Conservation (phyloP, 2,329 filamentous ascomycete genomes). For the Orbilia oligospora region DNA sequence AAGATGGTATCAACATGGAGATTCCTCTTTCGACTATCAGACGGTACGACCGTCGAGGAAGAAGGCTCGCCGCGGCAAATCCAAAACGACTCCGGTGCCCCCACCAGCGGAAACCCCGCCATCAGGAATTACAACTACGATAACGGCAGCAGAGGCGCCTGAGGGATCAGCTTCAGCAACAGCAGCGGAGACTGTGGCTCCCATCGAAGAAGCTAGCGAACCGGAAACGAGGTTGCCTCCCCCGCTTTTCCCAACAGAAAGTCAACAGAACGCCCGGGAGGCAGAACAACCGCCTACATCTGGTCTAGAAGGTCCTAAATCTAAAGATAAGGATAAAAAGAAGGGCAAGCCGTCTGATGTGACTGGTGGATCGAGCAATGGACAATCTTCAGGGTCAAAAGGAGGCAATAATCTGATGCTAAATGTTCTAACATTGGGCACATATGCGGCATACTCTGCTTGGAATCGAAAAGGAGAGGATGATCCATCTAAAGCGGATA, state of each 20-base stretch:
- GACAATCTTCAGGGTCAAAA: conserved; percentile 27
- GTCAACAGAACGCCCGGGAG: conserved; percentile 18
- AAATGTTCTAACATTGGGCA: conserved; percentile 64
- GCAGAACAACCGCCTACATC: background rate
- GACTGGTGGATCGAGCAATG: conserved; percentile 31
- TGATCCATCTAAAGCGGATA: conserved; percentile 20
- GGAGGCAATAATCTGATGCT: conserved; percentile 51
- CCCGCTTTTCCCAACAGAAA: conserved; percentile 22
- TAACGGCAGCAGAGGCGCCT: background rate
- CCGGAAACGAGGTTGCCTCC: conserved; percentile 38
- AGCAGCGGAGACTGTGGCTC: background rate
- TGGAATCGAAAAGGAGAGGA: conserved; percentile 53
- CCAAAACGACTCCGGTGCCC: conserved; percentile 22
- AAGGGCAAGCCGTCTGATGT: conserved; percentile 24
- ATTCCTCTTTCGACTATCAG: conserved; percentile 55
- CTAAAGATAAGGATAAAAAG: conserved; percentile 23
- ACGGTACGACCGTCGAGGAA: conserved; percentile 47
- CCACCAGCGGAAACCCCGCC: background rate
- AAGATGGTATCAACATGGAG: conserved; percentile 56
- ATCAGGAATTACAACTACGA: background rate
- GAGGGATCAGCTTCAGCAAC: conserved; percentile 37
- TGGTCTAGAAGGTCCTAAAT: background rate
- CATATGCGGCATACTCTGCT: conserved; percentile 61
- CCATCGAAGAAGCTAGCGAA: background rate
- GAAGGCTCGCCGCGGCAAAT: conserved; percentile 37